Evolutionary conservation across 2,329 filamentous ascomycete genomes (phyloP), one percentile per base, ranked within the genome.

Genomic region (Penicillium sp.): DNA sequence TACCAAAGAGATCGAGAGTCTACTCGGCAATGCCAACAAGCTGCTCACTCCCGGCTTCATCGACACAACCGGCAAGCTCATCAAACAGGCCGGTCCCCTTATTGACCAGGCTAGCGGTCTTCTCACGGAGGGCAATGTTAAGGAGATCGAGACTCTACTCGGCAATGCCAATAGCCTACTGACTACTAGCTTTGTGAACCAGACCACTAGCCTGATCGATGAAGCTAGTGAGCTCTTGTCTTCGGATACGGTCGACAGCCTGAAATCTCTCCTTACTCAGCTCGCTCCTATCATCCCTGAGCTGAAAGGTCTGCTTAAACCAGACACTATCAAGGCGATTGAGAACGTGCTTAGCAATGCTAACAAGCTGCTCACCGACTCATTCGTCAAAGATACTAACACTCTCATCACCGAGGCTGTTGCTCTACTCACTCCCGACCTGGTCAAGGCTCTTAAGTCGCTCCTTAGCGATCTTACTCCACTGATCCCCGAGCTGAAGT

Each of bases 1-100:
- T 67, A 76, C 93, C 9, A 82, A 87, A 43, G 93, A 58, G 85
- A 89, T n/a, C 76, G 94, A 10, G 89, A 34, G 13, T 34, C 14
- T 34, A 3, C 13, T 16, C 13, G 24, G 24, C 32, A 34, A 34
- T 34, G 32, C 32, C 5, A 34, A 34, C 6, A 34, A 34, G 5
- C 32, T 34, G 32, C 32, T 34, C 32, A 34, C 32, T 3, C 32
- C 32, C 14, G 14, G 32, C 32, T 34, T 34, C 14, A 34, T 34
- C 32, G 14, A 14, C 13, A 34, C 32, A 3, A 34, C 32, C 14
- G 32, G 32, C 32, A 14, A 34, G 32, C 32, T 34, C 2, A 34
- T 34, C 32, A 39, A 56, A 10, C 51, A 56, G 11, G 63, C 62
- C 16, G 56, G 58, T 6, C 51, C 49, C 6, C 49, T 52, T n/a